Evolutionary conservation across 805 yeast species (phyloP), one percentile per base, ranked within the genome.

Genomic region (Spathaspora girioi): DNA sequence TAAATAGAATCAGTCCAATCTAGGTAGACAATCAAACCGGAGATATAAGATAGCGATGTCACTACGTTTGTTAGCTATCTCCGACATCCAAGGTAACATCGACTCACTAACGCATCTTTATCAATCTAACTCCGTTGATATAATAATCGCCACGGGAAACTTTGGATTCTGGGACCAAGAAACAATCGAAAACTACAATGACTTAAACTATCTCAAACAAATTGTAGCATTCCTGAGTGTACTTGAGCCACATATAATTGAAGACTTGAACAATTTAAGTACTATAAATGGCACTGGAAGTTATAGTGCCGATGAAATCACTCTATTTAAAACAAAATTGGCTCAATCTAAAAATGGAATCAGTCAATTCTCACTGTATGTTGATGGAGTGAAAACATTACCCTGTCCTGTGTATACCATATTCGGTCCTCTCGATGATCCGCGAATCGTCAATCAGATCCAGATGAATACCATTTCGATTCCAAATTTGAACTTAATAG

Each of bases 371-470:
- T 55, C 55, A 8, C 50, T 49, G 35, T 67, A 62, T 52, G n/a
- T 60, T 8, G 8, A 58, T 60, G 50, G 87, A 79, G 9, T 68
- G 68, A 45, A 60, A 63, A 47, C 56, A 45, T 53, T 73, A 79
- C 57, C 66, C 66, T 40, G 80, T 77, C 94, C 96, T 0, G 89
- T 88, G 0, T 88, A 87, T 68, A 82, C 92, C 3, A 81, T 85
- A n/a, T 84, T 80, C 58, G 94, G 94, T 0, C 84, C 86, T 64
- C 75, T 84, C 50, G 96, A 87, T 63, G 96, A 87, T 63, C 82
- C 89, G 1, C 61, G 77, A 3, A 88, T 88, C 19, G 67, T 87
- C 43, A 80, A 83, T 56, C 81, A 80, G 69, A 80, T 87, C 64
- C 76, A 83, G 50, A 65, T 71, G 49, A 86, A 86, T 3, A 67